Percentiles rank a stretch among this genome's conserved stretches.
These are phyloP conservation scores for Ophiostoma tasmaniense DNA, from an alignment of 2,329 filamentous ascomycete genomes.

Conservation along the genomic window DNA sequence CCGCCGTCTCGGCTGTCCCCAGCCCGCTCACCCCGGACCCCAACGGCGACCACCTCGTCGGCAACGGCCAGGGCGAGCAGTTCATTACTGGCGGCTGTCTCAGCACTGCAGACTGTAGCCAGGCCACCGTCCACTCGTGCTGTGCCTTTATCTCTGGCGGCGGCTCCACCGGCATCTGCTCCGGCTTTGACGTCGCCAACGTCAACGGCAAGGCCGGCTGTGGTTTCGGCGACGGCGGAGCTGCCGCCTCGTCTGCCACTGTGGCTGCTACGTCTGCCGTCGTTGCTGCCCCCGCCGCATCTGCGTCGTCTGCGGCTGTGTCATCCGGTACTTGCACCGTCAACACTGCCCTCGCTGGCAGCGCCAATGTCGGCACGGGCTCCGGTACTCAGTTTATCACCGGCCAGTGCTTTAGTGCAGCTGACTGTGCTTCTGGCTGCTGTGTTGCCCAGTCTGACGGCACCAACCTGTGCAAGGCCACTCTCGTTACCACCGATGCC, in stretches of 20 bases:
- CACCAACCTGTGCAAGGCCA: not conserved
- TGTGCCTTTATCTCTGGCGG: conserved; percentile 19
- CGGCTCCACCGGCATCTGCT: conserved; percentile 20
- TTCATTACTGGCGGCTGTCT: conserved; percentile 28
- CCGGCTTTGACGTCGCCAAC: conserved; percentile 19
- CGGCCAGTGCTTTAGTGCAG: not conserved
- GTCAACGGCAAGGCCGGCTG: conserved; percentile 22
- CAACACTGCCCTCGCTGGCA: not conserved
- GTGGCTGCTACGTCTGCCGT: not conserved
- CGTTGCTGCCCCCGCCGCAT: not conserved
- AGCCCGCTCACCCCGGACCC: conserved; percentile 22
- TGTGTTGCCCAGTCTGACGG: not conserved
- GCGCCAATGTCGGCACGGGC: not conserved
- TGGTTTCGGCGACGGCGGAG: conserved; percentile 19
- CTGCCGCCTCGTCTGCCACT: not conserved
- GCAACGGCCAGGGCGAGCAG: conserved; percentile 24
- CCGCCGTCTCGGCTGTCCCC: conserved; percentile 14
- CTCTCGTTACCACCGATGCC: not conserved
- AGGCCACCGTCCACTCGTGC: conserved; percentile 19
- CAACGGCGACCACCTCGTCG: conserved; percentile 23
- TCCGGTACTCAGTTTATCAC: not conserved
- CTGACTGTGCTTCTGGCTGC: not conserved
- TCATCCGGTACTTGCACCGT: not conserved
- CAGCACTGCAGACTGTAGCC: conserved; percentile 25
- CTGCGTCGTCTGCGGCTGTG: not conserved